Base-by-base conservation (phyloP, 2,329 filamentous ascomycete species). In the Sphaerulina musiva region DNA sequence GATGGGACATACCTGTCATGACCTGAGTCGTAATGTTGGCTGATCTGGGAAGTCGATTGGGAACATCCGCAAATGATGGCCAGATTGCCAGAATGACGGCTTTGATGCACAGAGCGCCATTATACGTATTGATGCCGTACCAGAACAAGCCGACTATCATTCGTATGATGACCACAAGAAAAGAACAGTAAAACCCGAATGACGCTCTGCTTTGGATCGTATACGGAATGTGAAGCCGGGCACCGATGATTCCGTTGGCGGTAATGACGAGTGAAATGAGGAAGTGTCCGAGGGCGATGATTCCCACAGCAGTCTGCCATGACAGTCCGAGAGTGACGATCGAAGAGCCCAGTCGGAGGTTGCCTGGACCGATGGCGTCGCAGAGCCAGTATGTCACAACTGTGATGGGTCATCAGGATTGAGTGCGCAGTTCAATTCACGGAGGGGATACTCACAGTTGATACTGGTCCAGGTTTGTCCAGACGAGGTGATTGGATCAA, bases 51-150 rank as follows among this genome's bases (percentile, higher is more conserved):
- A 63, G 46, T 9, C 42, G 40, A 48, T 63, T 63, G 6, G 34
- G 46, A 9, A 63, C 17, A 12, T 57, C 42, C 10, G 31, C 54
- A 32, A 62, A 63, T 9, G 49, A 47, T 4, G 61, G 62, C 61
- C 54, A 65, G 44, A 58, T 55, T 1, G 65, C 64, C 32, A 61
- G 57, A 32, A 69, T 58, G 43, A 68, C 66, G 0, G 62, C 57
- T 47, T 58, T 47, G 20, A 68, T 52, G 53, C 63, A 65, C 26
- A 66, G 60, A 5, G 64, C 65, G 12, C 66, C 64, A 26, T 62
- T 66, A 43, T 66, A 66, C 29, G 64, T 66, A 6, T 62, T 62
- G 46, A 67, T 66, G 2, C 65, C 66, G 46, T 65, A 67, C 68
- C 69, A 71, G 58, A 72, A 69, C 10, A 70, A 64, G 17, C 66